Conservation (phyloP, 106 monocot species). For the Platanthera zijinensis region DNA sequence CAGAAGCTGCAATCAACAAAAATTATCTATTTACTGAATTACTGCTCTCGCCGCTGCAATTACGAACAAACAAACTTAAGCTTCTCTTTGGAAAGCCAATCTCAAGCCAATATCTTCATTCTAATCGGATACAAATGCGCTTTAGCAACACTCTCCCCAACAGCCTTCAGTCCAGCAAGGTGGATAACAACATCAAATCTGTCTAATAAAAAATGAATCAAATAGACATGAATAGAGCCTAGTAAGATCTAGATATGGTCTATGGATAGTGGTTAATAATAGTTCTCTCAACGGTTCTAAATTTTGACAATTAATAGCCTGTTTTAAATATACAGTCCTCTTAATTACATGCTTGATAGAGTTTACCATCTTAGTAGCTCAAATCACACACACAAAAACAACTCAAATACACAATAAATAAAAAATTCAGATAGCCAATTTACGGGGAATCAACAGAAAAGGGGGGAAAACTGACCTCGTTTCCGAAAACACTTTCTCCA, state of each 20-base stretch:
- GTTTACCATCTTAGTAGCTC: too few species aligned
- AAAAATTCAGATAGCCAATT: not conserved
- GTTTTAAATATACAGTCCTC: too few species aligned
- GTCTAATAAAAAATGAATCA: not conserved
- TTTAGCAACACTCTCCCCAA: conserved; percentile 54
- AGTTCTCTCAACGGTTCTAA: not conserved
- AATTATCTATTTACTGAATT: too few species aligned
- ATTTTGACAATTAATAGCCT: not conserved
- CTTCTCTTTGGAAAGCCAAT: too few species aligned
- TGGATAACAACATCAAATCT: conserved; percentile 49
- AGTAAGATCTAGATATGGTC: too few species aligned
- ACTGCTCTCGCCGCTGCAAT: too few species aligned
- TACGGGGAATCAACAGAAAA: not conserved
- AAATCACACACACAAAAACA: too few species aligned
- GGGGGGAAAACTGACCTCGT: not conserved
- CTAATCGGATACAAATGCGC: conserved; percentile 71
- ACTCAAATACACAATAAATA: not conserved
- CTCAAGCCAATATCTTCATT: too few species aligned
- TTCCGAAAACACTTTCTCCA: conserved; percentile 13
- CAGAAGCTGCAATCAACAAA: too few species aligned
- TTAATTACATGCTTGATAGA: too few species aligned
- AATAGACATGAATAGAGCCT: not conserved
- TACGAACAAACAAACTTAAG: too few species aligned
- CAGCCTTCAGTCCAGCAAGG: conserved; percentile 45
- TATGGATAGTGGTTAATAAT: not conserved